These are phyloP conservation scores for Trematosphaeria pertusa DNA, from an alignment of 2,329 filamentous ascomycete species.

Conservation along the genomic window DNA sequence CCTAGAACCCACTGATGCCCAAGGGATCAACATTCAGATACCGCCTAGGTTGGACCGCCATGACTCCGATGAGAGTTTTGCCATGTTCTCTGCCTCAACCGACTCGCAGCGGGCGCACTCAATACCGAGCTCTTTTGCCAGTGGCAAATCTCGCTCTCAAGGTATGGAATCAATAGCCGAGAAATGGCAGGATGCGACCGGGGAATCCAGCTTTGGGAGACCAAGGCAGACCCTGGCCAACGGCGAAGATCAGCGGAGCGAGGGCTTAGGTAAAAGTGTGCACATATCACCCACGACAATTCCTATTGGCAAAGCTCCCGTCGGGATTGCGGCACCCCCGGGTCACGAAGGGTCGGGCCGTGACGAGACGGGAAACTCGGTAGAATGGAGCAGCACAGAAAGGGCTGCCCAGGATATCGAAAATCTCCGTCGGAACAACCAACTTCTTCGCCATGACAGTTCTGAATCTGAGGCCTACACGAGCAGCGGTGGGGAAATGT, in stretches of 20 bases:
- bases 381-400: constrained; percentile 35
- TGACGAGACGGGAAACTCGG: constrained; percentile 18
- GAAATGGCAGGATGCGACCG: constrained; percentile 32
- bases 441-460: constrained; percentile 49
- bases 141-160: constrained; percentile 35
- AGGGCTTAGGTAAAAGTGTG: constrained; percentile 26
- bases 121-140: constrained; percentile 58
- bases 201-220: constrained; percentile 45
- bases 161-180: constrained; percentile 35
- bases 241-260: constrained; percentile 11
- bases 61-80: constrained; percentile 67
- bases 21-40: constrained; percentile 42
- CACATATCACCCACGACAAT: constrained; percentile 38
- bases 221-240: constrained; percentile 9
- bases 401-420: constrained; percentile 47
- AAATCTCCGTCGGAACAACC: constrained; percentile 48
- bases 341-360: constrained; percentile 21
- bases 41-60: constrained; percentile 55
- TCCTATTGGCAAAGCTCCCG: constrained; percentile 22
- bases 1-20: constrained; percentile 53
- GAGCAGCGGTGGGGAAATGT: constrained; percentile 39
- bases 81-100: constrained; percentile 69
- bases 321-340: background rate
- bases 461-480: constrained; percentile 48
- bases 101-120: constrained; percentile 63